Evolutionary conservation across 129 eudicot species (phyloP).

Genomic region (Apium graveolens): DNA sequence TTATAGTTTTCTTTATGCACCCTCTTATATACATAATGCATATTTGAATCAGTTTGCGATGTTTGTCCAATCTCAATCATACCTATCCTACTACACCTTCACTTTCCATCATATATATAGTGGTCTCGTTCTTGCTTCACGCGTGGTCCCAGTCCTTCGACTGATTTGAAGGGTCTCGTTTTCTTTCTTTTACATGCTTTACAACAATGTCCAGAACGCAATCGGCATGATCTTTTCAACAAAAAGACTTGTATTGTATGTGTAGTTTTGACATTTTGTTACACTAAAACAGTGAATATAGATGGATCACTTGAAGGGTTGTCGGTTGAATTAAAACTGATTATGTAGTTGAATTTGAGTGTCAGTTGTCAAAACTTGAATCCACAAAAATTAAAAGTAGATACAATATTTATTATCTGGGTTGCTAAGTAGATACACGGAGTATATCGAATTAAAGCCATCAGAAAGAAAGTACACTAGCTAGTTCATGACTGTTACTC

Average conservation of each 20-base stretch:
- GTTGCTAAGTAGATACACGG: slow-evolving; percentile 7
- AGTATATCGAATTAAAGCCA: slow-evolving; percentile 7
- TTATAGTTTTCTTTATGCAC: slow-evolving; percentile 8
- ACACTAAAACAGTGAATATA: not conserved
- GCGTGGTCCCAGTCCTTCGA: not conserved
- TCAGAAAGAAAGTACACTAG: slow-evolving; percentile 15
- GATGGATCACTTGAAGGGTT: too few species aligned
- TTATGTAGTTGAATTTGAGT: not conserved
- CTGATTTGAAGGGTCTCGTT: not conserved
- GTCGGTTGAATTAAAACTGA: not conserved
- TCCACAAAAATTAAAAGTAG: not conserved
- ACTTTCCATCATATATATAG: not conserved
- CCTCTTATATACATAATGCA: slow-evolving; percentile 1
- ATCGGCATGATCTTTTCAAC: not conserved
- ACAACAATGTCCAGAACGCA: not conserved
- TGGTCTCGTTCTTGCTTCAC: not conserved
- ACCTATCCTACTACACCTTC: slow-evolving; percentile 3
- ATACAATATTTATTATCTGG: slow-evolving; percentile 2
- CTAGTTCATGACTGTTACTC: slow-evolving; percentile 6
- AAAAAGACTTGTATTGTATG: not conserved
- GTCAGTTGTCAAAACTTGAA: not conserved
- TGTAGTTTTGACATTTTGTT: not conserved
- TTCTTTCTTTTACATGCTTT: not conserved
- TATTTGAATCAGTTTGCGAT: slow-evolving; percentile 15
- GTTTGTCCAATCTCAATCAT: not conserved